Evolutionary conservation across 2,329 filamentous ascomycete species (phyloP), one percentile per base, ranked within the genome.

Genomic region (Aureobasidium pullulans): DNA sequence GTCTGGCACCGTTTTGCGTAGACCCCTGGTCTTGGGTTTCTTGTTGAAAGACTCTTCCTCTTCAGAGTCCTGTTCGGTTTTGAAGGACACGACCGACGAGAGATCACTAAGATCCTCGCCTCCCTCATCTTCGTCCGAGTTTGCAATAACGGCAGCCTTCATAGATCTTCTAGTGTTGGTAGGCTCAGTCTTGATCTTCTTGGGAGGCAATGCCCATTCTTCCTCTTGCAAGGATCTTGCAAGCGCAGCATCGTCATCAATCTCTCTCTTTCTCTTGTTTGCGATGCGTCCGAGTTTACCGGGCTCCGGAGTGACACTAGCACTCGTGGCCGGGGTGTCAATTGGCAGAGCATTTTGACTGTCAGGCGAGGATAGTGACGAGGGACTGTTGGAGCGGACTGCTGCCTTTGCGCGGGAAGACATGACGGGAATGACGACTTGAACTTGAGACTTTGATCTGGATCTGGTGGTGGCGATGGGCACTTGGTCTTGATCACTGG

Each of bases 251-350:
- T 72, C 71, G 29, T 63, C 62, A 57, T 64, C 63, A n/a, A 64
- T 54, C 3, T 60, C 69, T 47, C 68, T 65, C 65, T 72, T 73
- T 57, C 70, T 68, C 67, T 72, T 64, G 15, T 37, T 44, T 11
- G 34, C 60, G 4, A 13, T 66, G 0, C 62, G 67, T 52, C 70
- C 64, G 52, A 58, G 66, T 8, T 75, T 63, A 8, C 76, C 76
- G 28, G 76, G 73, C 23, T 74, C 77, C 4, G 83, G 84, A 9
- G 84, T 86, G 16, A 75, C 76, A 48, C 76, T 73, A 57, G 79
- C 76, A 69, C 82, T 86, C 19, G 85, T 88, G 39, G 76, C 81
- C 4, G 84, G 84, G 3, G 85, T 88, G 61, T 83, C 84, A 65
- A 80, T 81, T 16, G 77, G 80, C 39, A 76, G 75, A 10, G 75